Percentiles rank a stretch among this genome's conserved stretches.
Conservation (phyloP, 805 yeast species). For the Myxozyma sirexii region DNA sequence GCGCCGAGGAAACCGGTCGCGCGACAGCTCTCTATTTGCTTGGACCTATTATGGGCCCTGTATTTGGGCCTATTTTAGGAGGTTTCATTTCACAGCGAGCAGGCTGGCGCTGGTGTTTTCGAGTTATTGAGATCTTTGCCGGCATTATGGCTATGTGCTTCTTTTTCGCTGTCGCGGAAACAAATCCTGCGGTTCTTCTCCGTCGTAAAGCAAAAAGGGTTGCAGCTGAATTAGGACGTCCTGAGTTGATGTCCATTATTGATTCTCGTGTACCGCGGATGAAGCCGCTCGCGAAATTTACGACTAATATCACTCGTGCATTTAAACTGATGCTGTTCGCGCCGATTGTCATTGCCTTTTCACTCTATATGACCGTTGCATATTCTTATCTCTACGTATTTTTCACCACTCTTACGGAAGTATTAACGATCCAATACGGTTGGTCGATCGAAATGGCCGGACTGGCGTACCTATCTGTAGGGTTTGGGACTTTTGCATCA, state of each 20-base stretch:
- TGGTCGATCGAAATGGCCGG: slow-evolving; percentile 62
- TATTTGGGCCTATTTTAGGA: slow-evolving; percentile 61
- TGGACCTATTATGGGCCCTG: slow-evolving; percentile 47
- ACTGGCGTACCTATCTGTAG: slow-evolving; percentile 61
- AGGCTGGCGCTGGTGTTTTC: slow-evolving; percentile 75
- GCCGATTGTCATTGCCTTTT: slow-evolving; percentile 23
- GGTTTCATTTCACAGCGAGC: slow-evolving; percentile 61
- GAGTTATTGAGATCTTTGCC: slow-evolving; percentile 48
- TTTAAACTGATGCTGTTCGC: slow-evolving; percentile 39
- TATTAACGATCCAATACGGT: slow-evolving; percentile 52
- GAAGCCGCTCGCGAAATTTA: slow-evolving; percentile 36
- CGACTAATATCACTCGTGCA: slow-evolving; percentile 42
- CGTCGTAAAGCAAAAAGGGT: slow-evolving; percentile 23
- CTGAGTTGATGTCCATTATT: slow-evolving; percentile 44
- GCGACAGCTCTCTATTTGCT: slow-evolving; percentile 26
- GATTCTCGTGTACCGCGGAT: slow-evolving; percentile 56
- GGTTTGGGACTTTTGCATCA: slow-evolving; percentile 53
- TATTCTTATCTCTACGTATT: slow-evolving; percentile 47
- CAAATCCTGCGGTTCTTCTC: slow-evolving; percentile 79
- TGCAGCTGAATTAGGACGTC: background rate
- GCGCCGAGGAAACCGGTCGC: slow-evolving; percentile 22
- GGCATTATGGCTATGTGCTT: slow-evolving; percentile 24
- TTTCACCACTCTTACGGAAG: slow-evolving; percentile 61
- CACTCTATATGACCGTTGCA: slow-evolving; percentile 31
- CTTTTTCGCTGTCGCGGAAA: slow-evolving; percentile 66